Conservation (phyloP, 306 rosid species). For the Corylus heterophylla region DNA sequence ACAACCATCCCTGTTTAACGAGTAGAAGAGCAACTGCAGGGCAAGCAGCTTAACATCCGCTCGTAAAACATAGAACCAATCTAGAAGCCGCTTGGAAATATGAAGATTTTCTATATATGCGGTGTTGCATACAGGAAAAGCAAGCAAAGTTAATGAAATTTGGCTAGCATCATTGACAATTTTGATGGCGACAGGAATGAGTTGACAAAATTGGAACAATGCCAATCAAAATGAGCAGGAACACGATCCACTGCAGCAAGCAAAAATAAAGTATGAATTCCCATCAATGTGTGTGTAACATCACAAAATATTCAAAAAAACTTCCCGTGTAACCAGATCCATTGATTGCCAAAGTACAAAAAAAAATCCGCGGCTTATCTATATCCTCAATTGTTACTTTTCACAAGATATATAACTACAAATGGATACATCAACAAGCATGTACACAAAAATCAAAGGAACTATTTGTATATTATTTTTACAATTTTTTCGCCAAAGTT, state of each 20-base stretch:
- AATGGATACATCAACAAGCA: not conserved
- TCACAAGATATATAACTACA: not conserved
- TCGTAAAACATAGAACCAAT: no score
- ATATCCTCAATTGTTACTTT: not conserved
- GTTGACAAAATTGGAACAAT: not conserved
- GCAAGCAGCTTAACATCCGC: no score
- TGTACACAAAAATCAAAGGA: not conserved
- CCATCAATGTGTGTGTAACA: not conserved
- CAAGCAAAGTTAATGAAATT: no score
- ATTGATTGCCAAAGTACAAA: not conserved
- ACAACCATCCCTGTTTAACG: no score
- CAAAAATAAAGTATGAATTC: not conserved
- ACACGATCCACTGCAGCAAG: not conserved
- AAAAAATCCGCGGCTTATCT: not conserved
- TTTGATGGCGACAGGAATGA: not conserved
- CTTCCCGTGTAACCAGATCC: not conserved
- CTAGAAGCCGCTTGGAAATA: no score
- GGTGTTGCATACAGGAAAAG: no score
- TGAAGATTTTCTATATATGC: no score
- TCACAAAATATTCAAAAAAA: not conserved
- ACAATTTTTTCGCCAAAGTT: not conserved
- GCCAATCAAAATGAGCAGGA: not conserved
- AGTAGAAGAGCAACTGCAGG: no score
- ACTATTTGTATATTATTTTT: not conserved
- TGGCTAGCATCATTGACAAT: not conserved